phyloP scores from a whole-genome alignment of 441 rosid species.

The Dalechampia spathulata region DNA sequence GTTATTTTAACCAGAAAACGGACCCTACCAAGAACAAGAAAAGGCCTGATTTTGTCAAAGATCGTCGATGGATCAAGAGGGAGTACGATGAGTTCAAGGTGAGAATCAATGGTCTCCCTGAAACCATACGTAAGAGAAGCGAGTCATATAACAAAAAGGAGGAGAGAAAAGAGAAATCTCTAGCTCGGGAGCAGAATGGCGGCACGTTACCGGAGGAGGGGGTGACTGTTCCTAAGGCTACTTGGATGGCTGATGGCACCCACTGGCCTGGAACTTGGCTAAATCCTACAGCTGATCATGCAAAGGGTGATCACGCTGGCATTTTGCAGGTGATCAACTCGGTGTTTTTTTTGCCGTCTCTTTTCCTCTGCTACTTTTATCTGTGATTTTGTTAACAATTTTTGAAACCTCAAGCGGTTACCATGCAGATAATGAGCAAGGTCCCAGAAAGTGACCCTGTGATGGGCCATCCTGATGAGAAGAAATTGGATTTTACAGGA shows the following conservation, averaged over 20 bases:
- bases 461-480: constrained; percentile 59
- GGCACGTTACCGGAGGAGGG: constrained; percentile 47
- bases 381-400: neutral
- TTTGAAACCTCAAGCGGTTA: constrained; percentile 11
- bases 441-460: constrained; percentile 70
- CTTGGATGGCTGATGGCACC: constrained; percentile 97
- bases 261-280: constrained; percentile 97
- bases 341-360: too few species aligned
- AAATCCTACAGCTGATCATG: constrained; percentile 47
- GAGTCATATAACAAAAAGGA: constrained; percentile 47
- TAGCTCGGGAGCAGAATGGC: constrained; percentile 50
- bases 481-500: constrained; percentile 60
- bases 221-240: constrained; percentile 42
- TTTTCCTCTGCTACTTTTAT: too few species aligned
- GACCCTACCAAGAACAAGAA: constrained; percentile 75
- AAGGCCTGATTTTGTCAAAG: constrained; percentile 69
- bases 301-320: constrained; percentile 87
- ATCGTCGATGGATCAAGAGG: constrained; percentile 85
- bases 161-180: constrained; percentile 42
- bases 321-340: constrained; percentile 50
- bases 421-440: constrained; percentile 62
- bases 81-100: constrained; percentile 94
- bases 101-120: constrained; percentile 77
- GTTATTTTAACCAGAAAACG: constrained; percentile 48
- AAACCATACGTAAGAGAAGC: constrained; percentile 48